Conservation (phyloP, 2,329 filamentous ascomycete species). For the Chalara sp. region DNA sequence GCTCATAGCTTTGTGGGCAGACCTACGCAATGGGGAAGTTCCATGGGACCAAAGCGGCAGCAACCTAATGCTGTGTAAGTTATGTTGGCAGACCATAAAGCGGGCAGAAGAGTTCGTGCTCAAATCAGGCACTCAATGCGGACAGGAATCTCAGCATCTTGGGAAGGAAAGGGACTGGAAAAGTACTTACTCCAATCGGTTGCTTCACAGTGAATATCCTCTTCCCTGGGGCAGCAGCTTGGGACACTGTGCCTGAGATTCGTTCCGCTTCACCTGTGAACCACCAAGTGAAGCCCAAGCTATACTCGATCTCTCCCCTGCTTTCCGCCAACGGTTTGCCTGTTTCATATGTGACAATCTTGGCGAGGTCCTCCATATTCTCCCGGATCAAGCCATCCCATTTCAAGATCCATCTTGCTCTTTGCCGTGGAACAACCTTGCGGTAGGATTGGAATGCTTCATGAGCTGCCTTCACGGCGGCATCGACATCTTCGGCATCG, state of each 20-base stretch:
- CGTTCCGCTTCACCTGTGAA: slow-evolving; percentile 54
- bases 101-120: no score
- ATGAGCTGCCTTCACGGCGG: slow-evolving; percentile 51
- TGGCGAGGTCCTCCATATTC: slow-evolving; percentile 54
- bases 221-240: slow-evolving; percentile 53
- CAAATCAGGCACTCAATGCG: no score
- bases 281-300: slow-evolving; percentile 46
- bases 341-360: slow-evolving; percentile 54
- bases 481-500: slow-evolving; percentile 50
- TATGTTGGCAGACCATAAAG: no score
- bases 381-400: slow-evolving; percentile 60
- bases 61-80: slow-evolving; percentile 10
- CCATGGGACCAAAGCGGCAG: slow-evolving; percentile 65
- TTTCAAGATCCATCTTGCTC: slow-evolving; percentile 56
- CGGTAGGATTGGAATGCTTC: slow-evolving; percentile 53
- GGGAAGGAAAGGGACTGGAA: no score
- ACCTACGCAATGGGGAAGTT: slow-evolving; percentile 58
- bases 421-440: slow-evolving; percentile 51
- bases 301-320: slow-evolving; percentile 46
- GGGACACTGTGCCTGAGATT: slow-evolving; percentile 54
- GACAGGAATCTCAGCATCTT: no score
- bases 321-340: slow-evolving; percentile 45
- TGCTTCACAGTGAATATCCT: slow-evolving; percentile 69
- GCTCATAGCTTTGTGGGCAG: not conserved
- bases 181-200: slow-evolving; percentile 51